These are phyloP conservation scores for Purpureocillium takamizusanense DNA, from an alignment of 2,329 filamentous ascomycete species.

Conservation along the genomic window DNA sequence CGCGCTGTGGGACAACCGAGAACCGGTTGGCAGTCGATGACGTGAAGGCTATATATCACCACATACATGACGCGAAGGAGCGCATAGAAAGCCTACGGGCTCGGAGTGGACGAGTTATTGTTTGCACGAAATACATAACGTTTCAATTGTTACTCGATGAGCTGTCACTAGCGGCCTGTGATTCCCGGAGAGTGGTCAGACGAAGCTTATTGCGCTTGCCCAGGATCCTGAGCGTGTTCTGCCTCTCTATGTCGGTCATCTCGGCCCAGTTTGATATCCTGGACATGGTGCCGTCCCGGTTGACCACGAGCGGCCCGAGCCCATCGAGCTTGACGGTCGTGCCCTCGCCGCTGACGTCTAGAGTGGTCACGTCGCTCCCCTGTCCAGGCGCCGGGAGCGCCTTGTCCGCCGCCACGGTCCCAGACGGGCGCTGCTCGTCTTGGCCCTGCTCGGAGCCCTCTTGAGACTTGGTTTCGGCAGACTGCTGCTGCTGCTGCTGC, in stretches of 20 bases:
- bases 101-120: background rate
- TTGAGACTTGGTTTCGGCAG: too few species aligned
- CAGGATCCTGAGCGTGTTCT: conserved; percentile 58
- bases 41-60: too few species aligned
- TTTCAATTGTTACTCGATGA: background rate
- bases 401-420: conserved; percentile 3
- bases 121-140: background rate
- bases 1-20: conserved; percentile 9
- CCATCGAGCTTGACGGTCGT: conserved; percentile 51
- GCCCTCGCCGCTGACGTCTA: conserved; percentile 21
- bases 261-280: conserved; percentile 65
- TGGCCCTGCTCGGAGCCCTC: too few species aligned
- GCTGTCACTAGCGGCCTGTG: conserved; percentile 1
- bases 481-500: too few species aligned
- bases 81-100: conserved; percentile 3
- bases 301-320: conserved; percentile 66
- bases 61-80: conserved; percentile 3
- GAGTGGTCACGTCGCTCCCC: conserved; percentile 12
- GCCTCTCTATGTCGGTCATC: conserved; percentile 60
- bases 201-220: conserved; percentile 60
- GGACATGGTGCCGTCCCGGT: conserved; percentile 61
- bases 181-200: conserved; percentile 37
- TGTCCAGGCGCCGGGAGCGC: conserved; percentile 18
- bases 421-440: background rate
- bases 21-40: conserved; percentile 8